A percentile compares a stretch with the other conserved stretches of the same genome.
Evolutionary conservation across 768 basidiomycete genomes (phyloP).

Genomic region (Galerina marginata): DNA sequence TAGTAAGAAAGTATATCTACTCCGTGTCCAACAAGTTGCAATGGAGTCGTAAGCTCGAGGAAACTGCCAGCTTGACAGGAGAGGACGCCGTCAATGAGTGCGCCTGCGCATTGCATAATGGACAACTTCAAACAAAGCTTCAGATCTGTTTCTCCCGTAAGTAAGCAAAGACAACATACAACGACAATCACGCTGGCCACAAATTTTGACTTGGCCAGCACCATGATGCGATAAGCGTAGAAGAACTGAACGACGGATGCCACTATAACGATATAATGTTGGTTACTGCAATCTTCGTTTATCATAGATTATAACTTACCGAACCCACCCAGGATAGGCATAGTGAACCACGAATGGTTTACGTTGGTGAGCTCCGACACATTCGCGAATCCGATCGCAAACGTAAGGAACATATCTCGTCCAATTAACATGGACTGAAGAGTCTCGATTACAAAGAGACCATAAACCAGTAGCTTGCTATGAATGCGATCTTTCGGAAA

Average conservation of each 20-base stretch:
- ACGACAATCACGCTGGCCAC: conserved; percentile 16
- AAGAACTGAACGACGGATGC: conserved; percentile 26
- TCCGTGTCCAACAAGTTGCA: conserved; percentile 2
- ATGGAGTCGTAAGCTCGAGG: background rate
- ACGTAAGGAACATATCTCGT: conserved; percentile 22
- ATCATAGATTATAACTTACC: background rate
- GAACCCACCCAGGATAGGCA: conserved; percentile 25
- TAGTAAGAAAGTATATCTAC: background rate
- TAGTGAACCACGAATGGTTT: conserved; percentile 22
- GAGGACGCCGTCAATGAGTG: background rate
- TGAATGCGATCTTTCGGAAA: conserved; percentile 29
- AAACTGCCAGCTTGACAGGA: background rate
- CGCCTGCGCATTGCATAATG: background rate
- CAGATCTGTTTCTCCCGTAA: background rate
- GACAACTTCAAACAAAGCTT: background rate
- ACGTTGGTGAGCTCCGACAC: conserved; percentile 15
- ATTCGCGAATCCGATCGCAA: conserved; percentile 24
- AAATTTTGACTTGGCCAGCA: conserved; percentile 9
- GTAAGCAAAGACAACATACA: background rate
- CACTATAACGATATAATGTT: conserved; percentile 10
- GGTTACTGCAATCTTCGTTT: background rate
- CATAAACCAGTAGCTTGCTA: conserved; percentile 19
- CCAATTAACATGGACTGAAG: conserved; percentile 24
- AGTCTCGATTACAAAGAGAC: conserved; percentile 23
- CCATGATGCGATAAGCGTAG: conserved; percentile 30